These are phyloP conservation scores for Penicillium hesseltinei DNA, from an alignment of 2,329 filamentous ascomycete species.

Conservation along the genomic window DNA sequence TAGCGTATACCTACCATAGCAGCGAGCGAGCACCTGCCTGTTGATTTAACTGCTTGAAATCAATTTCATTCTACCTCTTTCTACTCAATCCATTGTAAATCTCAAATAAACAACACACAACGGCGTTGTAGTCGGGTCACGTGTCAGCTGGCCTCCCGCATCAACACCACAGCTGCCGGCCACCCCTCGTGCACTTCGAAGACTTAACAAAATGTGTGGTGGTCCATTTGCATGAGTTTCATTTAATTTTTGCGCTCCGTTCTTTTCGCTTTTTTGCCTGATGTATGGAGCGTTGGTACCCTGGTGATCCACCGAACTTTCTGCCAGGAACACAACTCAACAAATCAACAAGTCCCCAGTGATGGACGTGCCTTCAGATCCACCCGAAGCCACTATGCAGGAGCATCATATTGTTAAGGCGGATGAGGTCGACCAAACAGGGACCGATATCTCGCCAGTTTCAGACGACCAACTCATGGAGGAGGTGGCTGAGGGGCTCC, in stretches of 20 bases:
- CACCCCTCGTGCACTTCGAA: neutral
- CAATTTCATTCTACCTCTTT: neutral
- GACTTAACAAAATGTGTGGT: neutral
- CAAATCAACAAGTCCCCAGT: slow-evolving; percentile 1
- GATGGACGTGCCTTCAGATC: slow-evolving; percentile 30
- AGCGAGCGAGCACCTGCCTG: neutral
- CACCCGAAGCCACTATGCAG: slow-evolving; percentile 25
- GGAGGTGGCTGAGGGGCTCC: slow-evolving; percentile 39
- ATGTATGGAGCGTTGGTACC: slow-evolving; percentile 1
- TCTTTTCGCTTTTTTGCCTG: slow-evolving; percentile 6
- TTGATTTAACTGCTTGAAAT: neutral
- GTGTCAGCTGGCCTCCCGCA: neutral
- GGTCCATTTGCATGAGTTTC: neutral
- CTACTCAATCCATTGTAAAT: neutral
- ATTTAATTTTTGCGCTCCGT: neutral
- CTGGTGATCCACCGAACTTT: slow-evolving; percentile 8
- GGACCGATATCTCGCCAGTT: slow-evolving; percentile 47
- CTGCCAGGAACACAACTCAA: slow-evolving; percentile 5
- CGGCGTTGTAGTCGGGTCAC: neutral
- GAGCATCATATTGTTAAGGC: slow-evolving; percentile 48
- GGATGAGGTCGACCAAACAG: slow-evolving; percentile 50
- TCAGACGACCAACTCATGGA: slow-evolving; percentile 46
- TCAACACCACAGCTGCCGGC: neutral
- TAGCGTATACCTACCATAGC: neutral
- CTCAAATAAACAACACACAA: neutral